These are phyloP conservation scores for Agrocybe pediades DNA, from an alignment of 768 basidiomycete genomes.

Conservation along the genomic window DNA sequence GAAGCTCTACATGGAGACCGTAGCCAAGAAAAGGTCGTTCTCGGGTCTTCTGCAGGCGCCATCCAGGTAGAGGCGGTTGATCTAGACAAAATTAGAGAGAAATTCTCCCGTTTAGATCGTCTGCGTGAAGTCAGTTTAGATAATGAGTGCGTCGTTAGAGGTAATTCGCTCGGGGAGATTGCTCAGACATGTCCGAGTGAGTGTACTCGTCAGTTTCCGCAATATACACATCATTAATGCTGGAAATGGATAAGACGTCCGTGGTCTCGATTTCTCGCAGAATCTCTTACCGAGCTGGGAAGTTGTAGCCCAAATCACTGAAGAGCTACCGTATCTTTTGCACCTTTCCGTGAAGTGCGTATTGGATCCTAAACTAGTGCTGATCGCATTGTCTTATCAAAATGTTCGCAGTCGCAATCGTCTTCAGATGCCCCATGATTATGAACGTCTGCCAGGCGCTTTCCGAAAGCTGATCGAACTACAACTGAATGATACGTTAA, in stretches of 20 bases:
- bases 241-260: conserved; percentile 62
- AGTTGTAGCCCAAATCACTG: conserved; percentile 59
- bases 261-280: conserved; percentile 79
- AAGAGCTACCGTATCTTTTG: conserved; percentile 61
- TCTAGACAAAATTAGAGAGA: conserved; percentile 75
- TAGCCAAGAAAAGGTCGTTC: conserved; percentile 60
- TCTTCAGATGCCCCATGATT: conserved; percentile 42
- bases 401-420: conserved; percentile 63
- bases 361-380: conserved; percentile 9
- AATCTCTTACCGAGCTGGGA: conserved; percentile 78
- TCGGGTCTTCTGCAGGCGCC: conserved; percentile 81
- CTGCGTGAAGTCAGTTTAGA: conserved; percentile 85
- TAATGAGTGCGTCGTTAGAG: conserved; percentile 55
- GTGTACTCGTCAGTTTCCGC: conserved; percentile 20
- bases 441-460: conserved; percentile 32
- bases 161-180: conserved; percentile 54
- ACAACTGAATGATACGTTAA: conserved; percentile 73
- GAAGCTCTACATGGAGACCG: conserved; percentile 55
- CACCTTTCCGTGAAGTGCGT: conserved; percentile 80
- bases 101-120: conserved; percentile 63
- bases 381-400: conserved; percentile 18
- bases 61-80: conserved; percentile 88
- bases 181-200: conserved; percentile 67
- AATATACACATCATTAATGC: conserved; percentile 5
- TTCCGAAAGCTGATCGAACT: conserved; percentile 63